Percentiles rank a stretch among this genome's conserved stretches.
Evolutionary conservation across 2,329 filamentous ascomycete species (phyloP).

Genomic region (Fusarium irregulare): DNA sequence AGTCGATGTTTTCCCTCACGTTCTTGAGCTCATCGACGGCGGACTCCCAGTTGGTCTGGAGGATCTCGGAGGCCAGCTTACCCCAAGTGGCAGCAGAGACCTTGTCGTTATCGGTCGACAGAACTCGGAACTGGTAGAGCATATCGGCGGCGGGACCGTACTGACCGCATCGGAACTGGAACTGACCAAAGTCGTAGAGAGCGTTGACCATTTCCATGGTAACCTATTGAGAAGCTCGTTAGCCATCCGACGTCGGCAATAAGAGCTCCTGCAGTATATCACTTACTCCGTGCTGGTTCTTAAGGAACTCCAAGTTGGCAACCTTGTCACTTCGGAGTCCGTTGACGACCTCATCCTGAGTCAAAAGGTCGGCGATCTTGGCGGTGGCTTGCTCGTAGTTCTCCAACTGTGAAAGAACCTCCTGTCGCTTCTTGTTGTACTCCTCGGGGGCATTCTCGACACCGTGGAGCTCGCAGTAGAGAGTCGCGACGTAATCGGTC

Average conservation of each 20-base stretch:
- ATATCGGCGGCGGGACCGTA: slow-evolving; percentile 91
- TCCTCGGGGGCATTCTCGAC: slow-evolving; percentile 82
- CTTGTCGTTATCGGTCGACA: slow-evolving; percentile 98
- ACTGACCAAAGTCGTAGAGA: slow-evolving; percentile 94
- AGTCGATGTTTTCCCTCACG: slow-evolving; percentile 92
- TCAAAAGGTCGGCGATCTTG: slow-evolving; percentile 88
- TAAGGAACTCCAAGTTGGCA: slow-evolving; percentile 97
- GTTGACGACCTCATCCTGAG: slow-evolving; percentile 88
- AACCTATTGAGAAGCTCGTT: slow-evolving; percentile 62
- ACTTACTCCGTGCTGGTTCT: slow-evolving; percentile 91
- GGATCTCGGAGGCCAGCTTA: slow-evolving; percentile 95
- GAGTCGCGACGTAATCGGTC: slow-evolving; percentile 94
- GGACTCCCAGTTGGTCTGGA: slow-evolving; percentile 93
- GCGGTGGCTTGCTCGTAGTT: slow-evolving; percentile 87
- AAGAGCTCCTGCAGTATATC: slow-evolving; percentile 15
- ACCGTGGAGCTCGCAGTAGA: slow-evolving; percentile 90
- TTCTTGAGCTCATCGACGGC: slow-evolving; percentile 92
- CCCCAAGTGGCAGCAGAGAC: slow-evolving; percentile 96
- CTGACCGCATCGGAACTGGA: slow-evolving; percentile 97
- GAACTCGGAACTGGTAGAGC: slow-evolving; percentile 96
- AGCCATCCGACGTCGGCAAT: slow-evolving; percentile 22
- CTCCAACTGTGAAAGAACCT: slow-evolving; percentile 85
- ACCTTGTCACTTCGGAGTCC: slow-evolving; percentile 96
- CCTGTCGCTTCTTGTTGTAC: slow-evolving; percentile 88
- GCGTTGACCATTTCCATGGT: slow-evolving; percentile 96